These are phyloP conservation scores for Botryotinia convoluta DNA, from an alignment of 2,329 filamentous ascomycete genomes.

Conservation along the genomic window DNA sequence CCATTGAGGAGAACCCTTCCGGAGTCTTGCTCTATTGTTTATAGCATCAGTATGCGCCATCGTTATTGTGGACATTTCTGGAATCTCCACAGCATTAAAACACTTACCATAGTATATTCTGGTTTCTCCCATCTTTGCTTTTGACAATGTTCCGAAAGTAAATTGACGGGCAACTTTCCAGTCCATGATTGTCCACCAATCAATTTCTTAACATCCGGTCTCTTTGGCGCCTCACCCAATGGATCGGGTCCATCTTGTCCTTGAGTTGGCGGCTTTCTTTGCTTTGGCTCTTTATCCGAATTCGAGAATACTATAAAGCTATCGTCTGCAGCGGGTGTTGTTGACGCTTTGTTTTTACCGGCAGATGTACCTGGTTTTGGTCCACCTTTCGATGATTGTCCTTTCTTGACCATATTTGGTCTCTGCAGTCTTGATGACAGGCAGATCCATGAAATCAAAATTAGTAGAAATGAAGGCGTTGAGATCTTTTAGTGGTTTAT, in stretches of 20 bases:
- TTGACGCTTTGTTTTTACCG: slow-evolving; percentile 33
- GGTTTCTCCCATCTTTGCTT: slow-evolving; percentile 95
- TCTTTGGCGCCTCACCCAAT: slow-evolving; percentile 36
- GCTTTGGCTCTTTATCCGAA: slow-evolving; percentile 50
- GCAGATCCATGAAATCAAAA: slow-evolving; percentile 20
- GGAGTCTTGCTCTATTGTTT: slow-evolving; percentile 57
- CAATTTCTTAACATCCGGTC: slow-evolving; percentile 70
- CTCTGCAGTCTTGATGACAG: slow-evolving; percentile 16
- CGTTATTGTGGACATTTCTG: not conserved
- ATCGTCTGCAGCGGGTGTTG: slow-evolving; percentile 43
- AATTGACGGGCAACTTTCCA: slow-evolving; percentile 89
- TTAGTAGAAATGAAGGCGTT: not conserved
- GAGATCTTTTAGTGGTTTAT: not conserved
- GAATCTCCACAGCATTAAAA: not conserved
- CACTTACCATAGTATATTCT: slow-evolving; percentile 75
- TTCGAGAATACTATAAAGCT: slow-evolving; percentile 58
- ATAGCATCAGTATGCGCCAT: slow-evolving; percentile 4
- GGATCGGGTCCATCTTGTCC: slow-evolving; percentile 33
- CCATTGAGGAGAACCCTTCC: slow-evolving; percentile 75
- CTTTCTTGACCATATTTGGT: slow-evolving; percentile 40
- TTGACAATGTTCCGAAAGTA: slow-evolving; percentile 91
- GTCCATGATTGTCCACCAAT: slow-evolving; percentile 97
- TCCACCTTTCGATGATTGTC: slow-evolving; percentile 35
- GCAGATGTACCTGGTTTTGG: slow-evolving; percentile 37
- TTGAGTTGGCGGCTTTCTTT: slow-evolving; percentile 30